Evolutionary conservation across 352 stramenopile genomes (phyloP).

Genomic region (Phytophthora brassicae): DNA sequence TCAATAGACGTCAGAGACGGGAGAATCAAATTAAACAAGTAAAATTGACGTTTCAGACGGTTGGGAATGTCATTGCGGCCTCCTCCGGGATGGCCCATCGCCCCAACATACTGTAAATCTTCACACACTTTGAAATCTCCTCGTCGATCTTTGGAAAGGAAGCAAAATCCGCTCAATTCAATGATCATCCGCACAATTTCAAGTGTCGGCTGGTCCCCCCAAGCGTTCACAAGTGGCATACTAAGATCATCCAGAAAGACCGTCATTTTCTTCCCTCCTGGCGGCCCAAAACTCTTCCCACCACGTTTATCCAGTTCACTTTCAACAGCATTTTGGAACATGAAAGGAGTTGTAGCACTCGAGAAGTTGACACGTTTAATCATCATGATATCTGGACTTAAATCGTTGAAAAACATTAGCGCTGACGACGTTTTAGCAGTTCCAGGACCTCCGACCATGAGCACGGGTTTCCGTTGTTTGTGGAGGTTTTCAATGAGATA

Average conservation of each 20-base stretch:
- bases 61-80: conserved; percentile 99
- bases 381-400: conserved; percentile 94
- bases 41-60: conserved; percentile 99
- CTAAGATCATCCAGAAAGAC: conserved; percentile 98
- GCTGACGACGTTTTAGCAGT: conserved; percentile 98
- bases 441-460: conserved; percentile 96
- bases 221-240: conserved; percentile 98
- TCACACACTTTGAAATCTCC: conserved; percentile 99
- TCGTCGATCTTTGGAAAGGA: conserved; percentile 97
- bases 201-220: conserved; percentile 97
- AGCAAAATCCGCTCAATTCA: conserved; percentile 96
- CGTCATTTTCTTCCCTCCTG: conserved; percentile 98
- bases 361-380: conserved; percentile 99
- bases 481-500: conserved; percentile 92
- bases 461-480: conserved; percentile 93
- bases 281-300: conserved; percentile 97
- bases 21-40: conserved; percentile 98
- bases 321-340: conserved; percentile 98
- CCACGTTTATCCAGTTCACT: conserved; percentile 98
- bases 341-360: conserved; percentile 96
- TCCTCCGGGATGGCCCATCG: conserved; percentile 97
- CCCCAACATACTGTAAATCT: conserved; percentile 96
- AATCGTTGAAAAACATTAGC: conserved; percentile 97
- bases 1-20: conserved; percentile 98
- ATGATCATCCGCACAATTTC: conserved; percentile 98